These are phyloP conservation scores for Citrullus mucosospermus DNA, from an alignment of 306 rosid species.

Conservation along the genomic window DNA sequence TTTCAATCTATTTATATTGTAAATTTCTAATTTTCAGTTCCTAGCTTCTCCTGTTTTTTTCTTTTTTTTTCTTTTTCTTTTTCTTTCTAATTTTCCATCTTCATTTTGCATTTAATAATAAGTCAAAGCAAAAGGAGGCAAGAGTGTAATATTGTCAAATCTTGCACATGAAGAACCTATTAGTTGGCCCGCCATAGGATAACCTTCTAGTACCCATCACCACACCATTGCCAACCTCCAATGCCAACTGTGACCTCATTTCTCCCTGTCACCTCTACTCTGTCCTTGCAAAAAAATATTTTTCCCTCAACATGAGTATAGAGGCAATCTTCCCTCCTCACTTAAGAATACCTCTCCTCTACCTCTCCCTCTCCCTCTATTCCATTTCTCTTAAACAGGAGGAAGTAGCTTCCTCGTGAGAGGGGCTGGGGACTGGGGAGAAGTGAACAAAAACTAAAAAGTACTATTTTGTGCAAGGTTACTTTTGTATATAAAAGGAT, in stretches of 20 bases:
- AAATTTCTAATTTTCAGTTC: not conserved
- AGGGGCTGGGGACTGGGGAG: too few relatives aligned
- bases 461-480: not conserved
- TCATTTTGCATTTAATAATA: not conserved
- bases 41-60: not conserved
- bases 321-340: too few relatives aligned
- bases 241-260: not conserved
- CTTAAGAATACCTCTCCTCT: not conserved
- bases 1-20: not conserved
- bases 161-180: not conserved
- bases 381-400: not conserved
- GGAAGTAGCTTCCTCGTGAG: not conserved
- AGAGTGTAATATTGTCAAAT: not conserved
- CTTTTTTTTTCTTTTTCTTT: too few relatives aligned
- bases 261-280: not conserved
- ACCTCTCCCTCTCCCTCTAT: not conserved
- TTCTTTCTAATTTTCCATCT: not conserved
- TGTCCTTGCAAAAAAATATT: not conserved
- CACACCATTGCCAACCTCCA: not conserved
- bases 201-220: not conserved
- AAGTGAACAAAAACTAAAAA: not conserved
- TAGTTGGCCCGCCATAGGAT: not conserved
- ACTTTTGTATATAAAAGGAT: not conserved
- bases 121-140: not conserved
- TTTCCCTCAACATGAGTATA: too few relatives aligned